These are phyloP conservation scores for Populus euphratica DNA, from an alignment of 345 rosid species.

Conservation along the genomic window DNA sequence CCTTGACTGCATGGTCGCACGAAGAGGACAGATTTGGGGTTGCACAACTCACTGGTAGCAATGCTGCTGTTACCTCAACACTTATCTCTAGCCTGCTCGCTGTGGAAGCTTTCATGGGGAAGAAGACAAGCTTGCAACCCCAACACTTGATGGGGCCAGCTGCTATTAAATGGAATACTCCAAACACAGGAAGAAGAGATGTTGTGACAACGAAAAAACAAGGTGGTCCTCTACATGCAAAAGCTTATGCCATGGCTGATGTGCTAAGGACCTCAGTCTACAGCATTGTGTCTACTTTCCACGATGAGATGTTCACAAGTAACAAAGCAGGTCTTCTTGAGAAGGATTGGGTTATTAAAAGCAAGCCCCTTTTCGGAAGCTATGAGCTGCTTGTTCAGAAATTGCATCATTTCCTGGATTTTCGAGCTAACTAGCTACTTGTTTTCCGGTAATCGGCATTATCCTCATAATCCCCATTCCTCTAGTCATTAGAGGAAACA, in stretches of 20 bases:
- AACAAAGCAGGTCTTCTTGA: constrained; percentile 65
- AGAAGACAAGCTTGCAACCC: constrained; percentile 66
- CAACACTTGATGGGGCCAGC: constrained; percentile 64
- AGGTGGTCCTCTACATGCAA: constrained; percentile 44
- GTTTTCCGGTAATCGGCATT: neutral
- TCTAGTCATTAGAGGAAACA: neutral
- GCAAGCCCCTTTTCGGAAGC: constrained; percentile 62
- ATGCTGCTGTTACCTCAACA: constrained; percentile 61
- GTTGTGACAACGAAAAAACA: constrained; percentile 46
- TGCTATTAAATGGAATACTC: constrained; percentile 65
- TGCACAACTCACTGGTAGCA: constrained; percentile 90
- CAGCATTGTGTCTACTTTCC: constrained; percentile 63
- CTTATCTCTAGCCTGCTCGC: constrained; percentile 76
- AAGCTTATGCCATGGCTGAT: constrained; percentile 73
- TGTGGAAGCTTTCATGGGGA: constrained; percentile 78
- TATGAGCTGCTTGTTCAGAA: constrained; percentile 65
- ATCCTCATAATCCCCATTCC: neutral
- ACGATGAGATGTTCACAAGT: constrained; percentile 61
- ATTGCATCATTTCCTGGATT: constrained; percentile 68
- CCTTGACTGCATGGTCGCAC: constrained; percentile 67
- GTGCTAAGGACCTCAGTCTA: constrained; percentile 70
- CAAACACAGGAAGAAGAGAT: constrained; percentile 56
- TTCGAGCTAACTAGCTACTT: constrained; percentile 48
- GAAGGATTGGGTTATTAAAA: constrained; percentile 62
- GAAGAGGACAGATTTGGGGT: constrained; percentile 85